A percentile compares a stretch with the other conserved stretches of the same genome.
Evolutionary conservation across 116 monocot genomes (phyloP).

Genomic region (Thalassia testudinum): DNA sequence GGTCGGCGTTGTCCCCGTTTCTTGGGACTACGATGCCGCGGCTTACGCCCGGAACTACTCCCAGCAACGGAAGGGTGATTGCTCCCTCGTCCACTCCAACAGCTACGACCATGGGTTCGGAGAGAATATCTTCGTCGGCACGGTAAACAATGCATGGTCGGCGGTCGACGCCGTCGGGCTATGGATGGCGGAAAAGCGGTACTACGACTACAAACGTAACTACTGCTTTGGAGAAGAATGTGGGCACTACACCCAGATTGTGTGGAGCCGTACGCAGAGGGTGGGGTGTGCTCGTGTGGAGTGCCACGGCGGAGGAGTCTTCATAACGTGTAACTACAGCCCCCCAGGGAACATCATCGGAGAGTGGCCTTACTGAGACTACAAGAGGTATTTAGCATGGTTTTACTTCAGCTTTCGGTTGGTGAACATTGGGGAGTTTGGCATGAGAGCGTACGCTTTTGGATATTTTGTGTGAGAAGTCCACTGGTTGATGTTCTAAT

Average conservation of each 20-base stretch:
- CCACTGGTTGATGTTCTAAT: too few species aligned
- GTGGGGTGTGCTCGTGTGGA: constrained; percentile 33
- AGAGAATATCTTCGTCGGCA: constrained; percentile 20
- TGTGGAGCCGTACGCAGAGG: constrained; percentile 23
- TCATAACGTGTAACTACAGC: constrained; percentile 38
- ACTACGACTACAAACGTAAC: constrained; percentile 17
- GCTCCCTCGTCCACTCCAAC: constrained; percentile 18
- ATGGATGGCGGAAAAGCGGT: constrained; percentile 11
- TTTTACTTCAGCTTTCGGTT: too few species aligned
- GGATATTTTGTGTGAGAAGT: too few species aligned
- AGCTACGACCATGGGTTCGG: not conserved
- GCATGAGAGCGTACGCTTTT: too few species aligned
- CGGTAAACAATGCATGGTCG: constrained; percentile 4
- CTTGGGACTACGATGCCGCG: constrained; percentile 15
- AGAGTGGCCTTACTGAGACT: constrained; percentile 28
- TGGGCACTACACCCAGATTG: constrained; percentile 20
- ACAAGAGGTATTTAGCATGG: too few species aligned
- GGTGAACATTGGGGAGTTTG: too few species aligned
- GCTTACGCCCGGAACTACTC: constrained; percentile 22
- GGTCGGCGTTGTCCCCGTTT: constrained; percentile 11
- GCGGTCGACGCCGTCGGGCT: constrained; percentile 11
- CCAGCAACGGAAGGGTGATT: constrained; percentile 5
- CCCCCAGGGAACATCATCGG: constrained; percentile 49
- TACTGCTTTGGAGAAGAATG: constrained; percentile 11
- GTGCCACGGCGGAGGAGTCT: constrained; percentile 24